Evolutionary conservation across 768 basidiomycete genomes (phyloP).

Genomic region (Tephrocybe rancida): DNA sequence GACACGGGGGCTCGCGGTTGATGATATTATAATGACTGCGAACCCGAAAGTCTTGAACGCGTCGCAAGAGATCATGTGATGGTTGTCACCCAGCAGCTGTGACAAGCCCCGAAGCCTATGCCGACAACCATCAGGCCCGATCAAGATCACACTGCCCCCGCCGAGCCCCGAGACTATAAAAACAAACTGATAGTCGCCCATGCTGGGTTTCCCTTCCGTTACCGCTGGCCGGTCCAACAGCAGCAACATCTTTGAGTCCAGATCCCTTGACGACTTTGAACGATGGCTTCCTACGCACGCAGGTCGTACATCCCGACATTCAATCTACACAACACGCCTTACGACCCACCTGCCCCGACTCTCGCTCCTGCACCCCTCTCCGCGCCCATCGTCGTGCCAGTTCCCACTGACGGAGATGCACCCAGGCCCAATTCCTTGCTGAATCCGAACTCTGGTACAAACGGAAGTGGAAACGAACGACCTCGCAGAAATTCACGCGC

Average conservation of each 20-base stretch:
- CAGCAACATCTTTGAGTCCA: neutral
- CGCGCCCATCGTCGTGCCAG: neutral
- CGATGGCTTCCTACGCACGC: slow-evolving; percentile 1
- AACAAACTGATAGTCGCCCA: neutral
- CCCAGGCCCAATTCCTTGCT: neutral
- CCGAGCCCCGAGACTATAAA: neutral
- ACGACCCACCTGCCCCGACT: slow-evolving; percentile 7
- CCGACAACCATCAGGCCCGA: neutral
- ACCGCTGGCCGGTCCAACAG: slow-evolving; percentile 6
- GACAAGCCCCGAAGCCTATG: neutral
- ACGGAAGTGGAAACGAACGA: neutral
- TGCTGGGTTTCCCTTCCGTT: neutral
- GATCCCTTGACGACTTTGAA: neutral
- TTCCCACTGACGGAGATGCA: neutral
- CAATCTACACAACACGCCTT: slow-evolving; percentile 1
- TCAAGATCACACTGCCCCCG: neutral
- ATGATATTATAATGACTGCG: no score
- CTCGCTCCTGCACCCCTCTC: neutral
- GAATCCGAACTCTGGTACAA: neutral
- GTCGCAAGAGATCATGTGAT: no score
- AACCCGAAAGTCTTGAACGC: no score
- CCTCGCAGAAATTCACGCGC: slow-evolving; percentile 32
- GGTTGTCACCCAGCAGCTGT: slow-evolving; percentile 4
- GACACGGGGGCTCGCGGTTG: no score
- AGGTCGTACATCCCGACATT: slow-evolving; percentile 3